Evolutionary conservation across 108 stramenopile genomes (phyloP).

Genomic region (Stephanodiscus minutulus): DNA sequence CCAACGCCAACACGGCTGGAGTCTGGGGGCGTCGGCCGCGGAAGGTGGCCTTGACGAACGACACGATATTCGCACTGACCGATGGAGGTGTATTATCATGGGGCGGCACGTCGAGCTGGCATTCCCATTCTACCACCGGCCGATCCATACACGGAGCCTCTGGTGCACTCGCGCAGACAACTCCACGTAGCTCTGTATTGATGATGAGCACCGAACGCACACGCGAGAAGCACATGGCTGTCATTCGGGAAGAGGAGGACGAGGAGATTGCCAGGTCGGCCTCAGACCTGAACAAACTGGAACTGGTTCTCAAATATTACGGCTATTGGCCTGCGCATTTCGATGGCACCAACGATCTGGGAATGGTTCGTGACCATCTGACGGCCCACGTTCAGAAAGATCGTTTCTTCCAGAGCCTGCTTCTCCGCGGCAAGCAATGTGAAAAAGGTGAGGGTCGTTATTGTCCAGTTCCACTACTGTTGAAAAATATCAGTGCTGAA

Average conservation of each 20-base stretch:
- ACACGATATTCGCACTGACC: conserved; percentile 59
- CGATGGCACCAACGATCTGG: conserved; percentile 23
- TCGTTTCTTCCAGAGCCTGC: conserved; percentile 3
- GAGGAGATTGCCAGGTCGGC: conserved; percentile 18
- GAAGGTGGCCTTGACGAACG: conserved; percentile 51
- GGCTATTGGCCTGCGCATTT: conserved; percentile 54
- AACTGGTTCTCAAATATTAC: conserved; percentile 51
- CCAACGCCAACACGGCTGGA: conserved; percentile 49
- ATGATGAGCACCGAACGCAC: conserved; percentile 30
- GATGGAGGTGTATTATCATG: conserved; percentile 63
- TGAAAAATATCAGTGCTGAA: too few relatives aligned
- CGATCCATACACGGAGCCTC: conserved; percentile 61
- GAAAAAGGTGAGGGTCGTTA: conserved; percentile 44
- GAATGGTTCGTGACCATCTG: conserved; percentile 32
- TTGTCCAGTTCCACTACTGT: not conserved
- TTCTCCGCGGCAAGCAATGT: conserved; percentile 54
- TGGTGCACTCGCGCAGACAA: conserved; percentile 61
- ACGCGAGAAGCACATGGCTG: conserved; percentile 8
- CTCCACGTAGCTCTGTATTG: conserved; percentile 55
- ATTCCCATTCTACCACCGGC: too few relatives aligned
- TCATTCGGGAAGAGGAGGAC: conserved; percentile 10
- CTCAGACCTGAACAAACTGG: conserved; percentile 32
- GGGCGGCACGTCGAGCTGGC: conserved; percentile 46
- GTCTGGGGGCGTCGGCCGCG: conserved; percentile 65
- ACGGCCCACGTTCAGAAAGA: not conserved